phyloP scores from a whole-genome alignment of 495 filamentous ascomycete species.

The Penicillium coffeae region DNA sequence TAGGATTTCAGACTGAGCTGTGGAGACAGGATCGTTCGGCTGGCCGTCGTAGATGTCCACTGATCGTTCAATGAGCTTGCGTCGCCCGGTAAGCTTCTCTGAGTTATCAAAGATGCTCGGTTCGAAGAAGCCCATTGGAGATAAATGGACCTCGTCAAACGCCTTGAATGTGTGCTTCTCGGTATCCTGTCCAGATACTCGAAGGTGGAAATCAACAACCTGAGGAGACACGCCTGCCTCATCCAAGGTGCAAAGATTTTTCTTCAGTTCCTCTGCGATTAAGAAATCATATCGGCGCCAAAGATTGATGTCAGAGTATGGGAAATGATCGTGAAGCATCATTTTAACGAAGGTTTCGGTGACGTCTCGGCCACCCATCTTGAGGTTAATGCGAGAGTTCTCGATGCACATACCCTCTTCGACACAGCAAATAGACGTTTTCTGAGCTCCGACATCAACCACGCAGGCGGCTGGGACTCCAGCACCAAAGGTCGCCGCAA shows the following conservation, averaged over 20 bases:
- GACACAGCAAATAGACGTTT: slow-evolving; percentile 96
- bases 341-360: slow-evolving; percentile 94
- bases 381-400: slow-evolving; percentile 88
- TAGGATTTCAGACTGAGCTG: slow-evolving; percentile 77
- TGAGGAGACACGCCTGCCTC: slow-evolving; percentile 80
- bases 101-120: slow-evolving; percentile 80
- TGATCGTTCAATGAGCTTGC: slow-evolving; percentile 75
- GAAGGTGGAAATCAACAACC: slow-evolving; percentile 80
- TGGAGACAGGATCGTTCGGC: slow-evolving; percentile 82
- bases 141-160: slow-evolving; percentile 89
- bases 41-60: slow-evolving; percentile 90
- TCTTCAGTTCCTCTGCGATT: slow-evolving; percentile 91
- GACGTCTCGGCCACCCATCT: slow-evolving; percentile 87
- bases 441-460: slow-evolving; percentile 94
- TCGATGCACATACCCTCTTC: slow-evolving; percentile 95
- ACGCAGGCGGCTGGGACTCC: slow-evolving; percentile 90
- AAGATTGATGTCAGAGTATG: slow-evolving; percentile 89
- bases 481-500: slow-evolving; percentile 93
- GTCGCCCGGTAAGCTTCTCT: slow-evolving; percentile 70
- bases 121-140: slow-evolving; percentile 86
- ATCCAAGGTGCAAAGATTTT: slow-evolving; percentile 79
- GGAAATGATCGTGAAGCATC: slow-evolving; percentile 94
- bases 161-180: slow-evolving; percentile 89
- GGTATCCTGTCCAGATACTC: slow-evolving; percentile 82
- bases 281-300: slow-evolving; percentile 87